These are phyloP conservation scores for Ilex aquifolium DNA, from an alignment of 257 asterid genomes.

Conservation along the genomic window DNA sequence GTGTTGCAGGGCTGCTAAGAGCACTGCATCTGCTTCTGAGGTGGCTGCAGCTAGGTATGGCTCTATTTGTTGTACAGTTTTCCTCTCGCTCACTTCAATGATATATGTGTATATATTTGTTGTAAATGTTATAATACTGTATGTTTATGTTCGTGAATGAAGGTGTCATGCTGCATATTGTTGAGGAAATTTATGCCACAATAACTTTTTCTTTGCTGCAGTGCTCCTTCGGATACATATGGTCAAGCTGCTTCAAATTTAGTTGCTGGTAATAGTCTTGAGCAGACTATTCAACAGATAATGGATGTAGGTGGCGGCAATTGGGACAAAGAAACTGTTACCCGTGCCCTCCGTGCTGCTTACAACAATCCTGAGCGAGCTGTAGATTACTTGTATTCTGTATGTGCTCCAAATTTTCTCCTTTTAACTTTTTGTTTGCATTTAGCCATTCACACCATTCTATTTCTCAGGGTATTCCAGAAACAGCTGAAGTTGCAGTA, in stretches of 20 bases:
- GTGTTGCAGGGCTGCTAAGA: background rate
- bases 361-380: constrained; percentile 66
- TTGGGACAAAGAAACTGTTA: constrained; percentile 76
- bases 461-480: background rate
- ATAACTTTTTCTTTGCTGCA: background rate
- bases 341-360: constrained; percentile 82
- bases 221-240: background rate
- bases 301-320: constrained; percentile 85
- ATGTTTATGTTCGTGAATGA: too few relatives aligned
- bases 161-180: background rate
- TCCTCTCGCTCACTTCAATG: background rate
- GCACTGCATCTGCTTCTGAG: background rate
- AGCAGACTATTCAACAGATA: background rate
- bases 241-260: constrained; percentile 2
- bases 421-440: background rate
- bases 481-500: background rate
- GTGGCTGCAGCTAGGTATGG: background rate
- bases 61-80: too few relatives aligned
- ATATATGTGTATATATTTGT: background rate
- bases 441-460: background rate
- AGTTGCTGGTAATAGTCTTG: background rate
- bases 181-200: background rate
- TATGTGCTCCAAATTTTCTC: background rate
- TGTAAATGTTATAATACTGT: too few relatives aligned
- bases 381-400: constrained; percentile 31